A percentile compares a stretch with the other conserved stretches of the same genome.
Conservation (phyloP, 805 yeast species). For the Lachancea sp. region DNA sequence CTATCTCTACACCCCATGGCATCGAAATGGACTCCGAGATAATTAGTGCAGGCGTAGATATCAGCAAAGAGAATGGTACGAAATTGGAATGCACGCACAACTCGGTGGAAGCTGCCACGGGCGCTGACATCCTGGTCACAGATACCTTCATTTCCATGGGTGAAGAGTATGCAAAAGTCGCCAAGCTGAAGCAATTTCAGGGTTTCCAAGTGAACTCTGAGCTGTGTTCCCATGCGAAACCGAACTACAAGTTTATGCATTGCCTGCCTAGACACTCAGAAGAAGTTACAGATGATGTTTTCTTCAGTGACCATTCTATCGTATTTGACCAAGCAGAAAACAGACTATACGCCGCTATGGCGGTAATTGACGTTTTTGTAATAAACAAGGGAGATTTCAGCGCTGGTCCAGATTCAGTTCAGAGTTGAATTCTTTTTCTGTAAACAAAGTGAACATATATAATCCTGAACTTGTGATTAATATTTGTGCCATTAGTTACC, state of each 20-base stretch:
- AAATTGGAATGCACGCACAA: conserved; percentile 57
- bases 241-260: conserved; percentile 91
- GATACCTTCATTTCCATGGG: conserved; percentile 99
- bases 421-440: not conserved
- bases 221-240: conserved; percentile 52
- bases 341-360: conserved; percentile 91
- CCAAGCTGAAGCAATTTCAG: conserved; percentile 69
- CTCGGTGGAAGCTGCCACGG: conserved; percentile 64
- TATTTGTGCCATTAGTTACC: no score
- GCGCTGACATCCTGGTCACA: conserved; percentile 81
- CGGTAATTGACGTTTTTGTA: conserved; percentile 86
- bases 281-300: conserved; percentile 91
- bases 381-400: conserved; percentile 65
- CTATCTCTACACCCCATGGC: conserved; percentile 79
- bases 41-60: conserved; percentile 44
- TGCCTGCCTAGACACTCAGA: conserved; percentile 94
- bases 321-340: conserved; percentile 97
- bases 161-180: conserved; percentile 71
- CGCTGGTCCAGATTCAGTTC: conserved; percentile 8
- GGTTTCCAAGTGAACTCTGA: conserved; percentile 80
- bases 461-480: no score
- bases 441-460: no score
- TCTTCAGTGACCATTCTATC: conserved; percentile 73
- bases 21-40: conserved; percentile 57
- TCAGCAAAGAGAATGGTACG: conserved; percentile 48